Base-by-base conservation (phyloP, 257 asterid genomes). In the Henckelia pumila region DNA sequence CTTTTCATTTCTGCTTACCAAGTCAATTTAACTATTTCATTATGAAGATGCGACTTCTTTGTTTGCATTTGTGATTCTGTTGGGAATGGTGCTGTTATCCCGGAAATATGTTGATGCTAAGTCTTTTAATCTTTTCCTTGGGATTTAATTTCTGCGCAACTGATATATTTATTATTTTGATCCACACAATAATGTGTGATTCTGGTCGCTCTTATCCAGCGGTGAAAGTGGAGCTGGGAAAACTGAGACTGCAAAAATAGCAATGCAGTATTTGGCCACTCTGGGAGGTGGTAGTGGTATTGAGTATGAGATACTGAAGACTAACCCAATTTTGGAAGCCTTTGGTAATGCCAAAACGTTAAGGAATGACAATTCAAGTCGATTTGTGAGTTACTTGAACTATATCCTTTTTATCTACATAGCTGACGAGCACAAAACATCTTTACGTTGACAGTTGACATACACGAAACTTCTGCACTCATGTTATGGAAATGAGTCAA, bases 181-280 rank as follows among this genome's bases (percentile, higher is more conserved):
- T 66, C 64, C 25, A 71, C 57, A 32, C 63, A 49, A 69, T 67
- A 55, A 69, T 61, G 29, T 63, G 47, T 60, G 67, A 56, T 59
- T 69, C 55, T 71, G 55, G 69, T 79, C 24, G 63, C 62, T 30
- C 69, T 70, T 66, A 65, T 76, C 50, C 86, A 94, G 99, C 81
- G 99, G 99, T 77, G 99, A 94, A 81, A 94, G 99, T 76, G 99
- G 99, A 82, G 99, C 99, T 71, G 99, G 99, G 55, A 94, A 94
- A 82, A 94, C 99, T 7, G 99, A 94, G 82, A 94, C 99, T 11
- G 99, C 99, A 73, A 94, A 94, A 80, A 94, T 94, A 80, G 96
- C 96, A 67, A 94, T 94, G 99, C 99, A 94, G 77, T 94, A 94
- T 83, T 78, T 94, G 88, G 99, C 99, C 75, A 85, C 99, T 60